phyloP scores from a whole-genome alignment of 192 early-diverging fungal species.

The Podila clonocystis region DNA sequence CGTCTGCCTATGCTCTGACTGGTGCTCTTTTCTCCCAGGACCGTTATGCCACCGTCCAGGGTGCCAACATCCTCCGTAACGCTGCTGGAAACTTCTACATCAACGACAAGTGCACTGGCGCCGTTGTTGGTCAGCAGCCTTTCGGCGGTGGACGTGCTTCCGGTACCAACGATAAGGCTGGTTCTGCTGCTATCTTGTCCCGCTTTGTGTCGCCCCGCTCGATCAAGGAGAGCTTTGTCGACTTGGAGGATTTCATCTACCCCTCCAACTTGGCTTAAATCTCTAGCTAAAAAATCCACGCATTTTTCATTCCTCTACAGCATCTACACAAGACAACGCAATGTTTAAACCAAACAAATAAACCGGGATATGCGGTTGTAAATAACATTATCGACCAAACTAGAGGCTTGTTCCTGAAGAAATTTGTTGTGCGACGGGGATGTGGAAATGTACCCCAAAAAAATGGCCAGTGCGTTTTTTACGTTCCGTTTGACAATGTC shows the following conservation, averaged over 20 bases:
- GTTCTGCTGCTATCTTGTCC: constrained; percentile 77
- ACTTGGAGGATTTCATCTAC: constrained; percentile 81
- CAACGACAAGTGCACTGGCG: constrained; percentile 99
- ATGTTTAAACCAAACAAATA: neutral
- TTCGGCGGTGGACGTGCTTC: constrained; percentile 95
- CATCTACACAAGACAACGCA: neutral
- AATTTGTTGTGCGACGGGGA: no score
- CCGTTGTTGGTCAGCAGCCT: constrained; percentile 97
- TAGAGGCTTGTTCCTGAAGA: no score
- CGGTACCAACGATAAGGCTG: constrained; percentile 99
- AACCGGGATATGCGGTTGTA: neutral
- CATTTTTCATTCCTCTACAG: constrained; percentile 1
- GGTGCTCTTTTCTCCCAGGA: constrained; percentile 92
- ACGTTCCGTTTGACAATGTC: neutral
- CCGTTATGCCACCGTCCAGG: constrained; percentile 78
- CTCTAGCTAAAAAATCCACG: no score
- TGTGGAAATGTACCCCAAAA: neutral
- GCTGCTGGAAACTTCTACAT: constrained; percentile 98
- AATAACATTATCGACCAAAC: neutral
- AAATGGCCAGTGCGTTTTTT: neutral
- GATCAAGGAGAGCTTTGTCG: constrained; percentile 96
- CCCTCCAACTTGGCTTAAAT: constrained; percentile 81
- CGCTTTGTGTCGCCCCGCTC: constrained; percentile 94
- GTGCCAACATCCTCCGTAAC: constrained; percentile 82
- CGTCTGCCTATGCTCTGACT: constrained; percentile 91